Evolutionary conservation across 148 eudicot species (phyloP).

Genomic region (Beta vulgaris): DNA sequence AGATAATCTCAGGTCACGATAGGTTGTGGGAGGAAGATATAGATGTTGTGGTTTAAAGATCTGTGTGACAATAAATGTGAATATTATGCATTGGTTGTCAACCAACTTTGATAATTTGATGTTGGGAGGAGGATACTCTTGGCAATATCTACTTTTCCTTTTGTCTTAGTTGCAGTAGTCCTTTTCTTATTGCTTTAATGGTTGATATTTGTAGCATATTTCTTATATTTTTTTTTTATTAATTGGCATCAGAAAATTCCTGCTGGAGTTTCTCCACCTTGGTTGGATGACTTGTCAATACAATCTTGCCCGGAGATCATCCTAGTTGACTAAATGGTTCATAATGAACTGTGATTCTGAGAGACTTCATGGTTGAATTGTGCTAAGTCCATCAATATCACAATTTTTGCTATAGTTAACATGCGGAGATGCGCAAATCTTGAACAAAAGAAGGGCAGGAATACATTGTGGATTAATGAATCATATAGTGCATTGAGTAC

Average conservation of each 20-base stretch:
- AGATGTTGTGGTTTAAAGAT: background rate
- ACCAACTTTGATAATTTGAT: background rate
- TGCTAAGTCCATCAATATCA: background rate
- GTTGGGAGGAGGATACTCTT: background rate
- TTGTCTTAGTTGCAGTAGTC: background rate
- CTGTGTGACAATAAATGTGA: background rate
- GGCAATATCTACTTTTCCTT: background rate
- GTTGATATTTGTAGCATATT: background rate
- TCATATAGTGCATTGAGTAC: background rate
- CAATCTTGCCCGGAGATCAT: constrained; percentile 25
- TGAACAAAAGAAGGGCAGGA: background rate
- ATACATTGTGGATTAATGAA: background rate
- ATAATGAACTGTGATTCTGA: background rate
- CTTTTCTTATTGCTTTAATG: background rate
- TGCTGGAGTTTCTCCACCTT: constrained; percentile 20
- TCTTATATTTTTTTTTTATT: constrained; percentile 13
- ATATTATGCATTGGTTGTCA: background rate
- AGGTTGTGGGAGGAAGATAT: too few species aligned
- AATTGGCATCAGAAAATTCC: constrained; percentile 25
- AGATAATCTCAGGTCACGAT: too few species aligned
- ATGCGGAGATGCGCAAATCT: background rate
- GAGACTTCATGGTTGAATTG: background rate
- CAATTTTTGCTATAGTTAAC: background rate
- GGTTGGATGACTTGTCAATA: constrained; percentile 7
- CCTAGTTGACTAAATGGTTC: background rate